Evolutionary conservation across 257 asterid genomes (phyloP).

Genomic region (Osmanthus fragrans): DNA sequence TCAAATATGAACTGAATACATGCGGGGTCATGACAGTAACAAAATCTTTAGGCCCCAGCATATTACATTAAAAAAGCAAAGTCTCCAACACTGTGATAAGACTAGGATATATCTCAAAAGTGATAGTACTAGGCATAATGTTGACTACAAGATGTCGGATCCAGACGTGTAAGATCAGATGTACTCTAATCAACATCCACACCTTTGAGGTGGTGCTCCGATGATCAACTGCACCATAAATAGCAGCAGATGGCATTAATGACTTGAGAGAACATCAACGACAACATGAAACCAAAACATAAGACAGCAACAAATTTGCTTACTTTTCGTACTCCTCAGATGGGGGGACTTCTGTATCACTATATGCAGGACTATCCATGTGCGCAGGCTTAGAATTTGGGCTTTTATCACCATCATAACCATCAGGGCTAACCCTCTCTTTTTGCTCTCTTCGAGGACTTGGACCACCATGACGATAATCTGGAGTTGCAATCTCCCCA

Average conservation of each 20-base stretch:
- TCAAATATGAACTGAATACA: neutral
- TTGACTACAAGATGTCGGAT: neutral
- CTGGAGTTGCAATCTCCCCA: slow-evolving; percentile 41
- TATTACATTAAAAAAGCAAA: slow-evolving; percentile 13
- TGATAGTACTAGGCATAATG: slow-evolving; percentile 7
- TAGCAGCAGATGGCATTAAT: neutral
- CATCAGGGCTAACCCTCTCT: slow-evolving; percentile 44
- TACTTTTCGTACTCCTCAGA: slow-evolving; percentile 53
- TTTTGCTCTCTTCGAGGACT: slow-evolving; percentile 46
- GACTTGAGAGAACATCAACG: neutral
- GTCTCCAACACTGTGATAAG: slow-evolving; percentile 12
- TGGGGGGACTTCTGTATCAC: slow-evolving; percentile 51
- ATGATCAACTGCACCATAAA: slow-evolving; percentile 53
- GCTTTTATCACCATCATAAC: slow-evolving; percentile 38
- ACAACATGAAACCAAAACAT: neutral
- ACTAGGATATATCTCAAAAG: neutral
- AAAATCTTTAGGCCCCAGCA: slow-evolving; percentile 10
- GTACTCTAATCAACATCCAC: slow-evolving; percentile 24
- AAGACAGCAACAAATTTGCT: neutral
- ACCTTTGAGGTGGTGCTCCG: slow-evolving; percentile 45
- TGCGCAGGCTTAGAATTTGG: slow-evolving; percentile 26
- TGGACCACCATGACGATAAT: slow-evolving; percentile 35
- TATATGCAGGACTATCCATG: slow-evolving; percentile 43
- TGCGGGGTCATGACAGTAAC: neutral
- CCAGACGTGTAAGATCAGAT: neutral